Conservation (phyloP, 140 eudicot species). For the Stevia rebaudiana region DNA sequence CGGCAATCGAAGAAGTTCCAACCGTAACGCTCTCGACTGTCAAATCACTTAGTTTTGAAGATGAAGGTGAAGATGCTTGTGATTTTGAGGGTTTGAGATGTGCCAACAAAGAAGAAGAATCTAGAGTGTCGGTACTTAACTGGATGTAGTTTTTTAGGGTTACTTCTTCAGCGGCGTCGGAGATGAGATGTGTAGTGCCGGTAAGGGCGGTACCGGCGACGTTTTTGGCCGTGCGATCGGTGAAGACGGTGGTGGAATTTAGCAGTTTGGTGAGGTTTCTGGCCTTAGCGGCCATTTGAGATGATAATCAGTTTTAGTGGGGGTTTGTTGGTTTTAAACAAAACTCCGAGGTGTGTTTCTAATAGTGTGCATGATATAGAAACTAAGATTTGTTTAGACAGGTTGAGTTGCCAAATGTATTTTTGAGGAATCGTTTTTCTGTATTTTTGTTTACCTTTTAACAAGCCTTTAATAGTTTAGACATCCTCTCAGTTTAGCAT, state of each 20-base stretch:
- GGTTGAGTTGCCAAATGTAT: no score
- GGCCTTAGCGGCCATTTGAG: conserved; percentile 27
- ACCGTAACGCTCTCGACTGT: conserved; percentile 29
- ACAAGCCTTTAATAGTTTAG: no score
- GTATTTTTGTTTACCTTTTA: no score
- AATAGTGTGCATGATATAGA: no score
- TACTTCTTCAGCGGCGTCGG: conserved; percentile 24
- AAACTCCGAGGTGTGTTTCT: not conserved
- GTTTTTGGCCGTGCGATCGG: conserved; percentile 37
- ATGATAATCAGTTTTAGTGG: not conserved
- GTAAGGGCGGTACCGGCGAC: conserved; percentile 27
- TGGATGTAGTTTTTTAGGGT: conserved; percentile 25
- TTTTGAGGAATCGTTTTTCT: no score
- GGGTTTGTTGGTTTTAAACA: conserved; percentile 12
- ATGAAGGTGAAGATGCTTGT: conserved; percentile 11
- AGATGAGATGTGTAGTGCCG: conserved; percentile 13
- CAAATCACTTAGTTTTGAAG: conserved; percentile 17
- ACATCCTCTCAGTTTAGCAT: no score
- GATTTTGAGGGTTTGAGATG: conserved; percentile 19
- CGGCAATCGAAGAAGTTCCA: conserved; percentile 18
- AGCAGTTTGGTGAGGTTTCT: conserved; percentile 28
- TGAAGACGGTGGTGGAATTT: conserved; percentile 20
- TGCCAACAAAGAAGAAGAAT: conserved; percentile 10
- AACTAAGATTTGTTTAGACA: no score
- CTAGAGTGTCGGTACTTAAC: not conserved